These are phyloP conservation scores for Sporisorium sorghi DNA, from an alignment of 1,284 basidiomycete genomes.

Conservation along the genomic window DNA sequence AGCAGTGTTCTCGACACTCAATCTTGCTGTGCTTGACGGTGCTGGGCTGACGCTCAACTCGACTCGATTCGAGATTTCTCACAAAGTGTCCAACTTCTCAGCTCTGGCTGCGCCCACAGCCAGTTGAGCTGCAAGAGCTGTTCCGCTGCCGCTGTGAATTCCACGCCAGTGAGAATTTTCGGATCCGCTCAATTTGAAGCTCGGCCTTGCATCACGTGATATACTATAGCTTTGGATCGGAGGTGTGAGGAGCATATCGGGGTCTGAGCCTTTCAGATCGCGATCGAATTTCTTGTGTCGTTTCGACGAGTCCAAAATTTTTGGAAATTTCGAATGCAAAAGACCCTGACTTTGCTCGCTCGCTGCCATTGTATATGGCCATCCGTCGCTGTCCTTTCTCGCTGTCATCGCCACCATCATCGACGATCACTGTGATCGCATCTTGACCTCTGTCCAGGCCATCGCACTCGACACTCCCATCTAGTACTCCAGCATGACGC, in stretches of 20 bases:
- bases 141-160: neutral
- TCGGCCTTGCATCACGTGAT: slow-evolving; percentile 7
- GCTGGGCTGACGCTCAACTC: neutral
- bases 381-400: neutral
- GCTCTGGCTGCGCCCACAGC: no score
- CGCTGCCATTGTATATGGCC: neutral
- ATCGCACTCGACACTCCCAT: neutral
- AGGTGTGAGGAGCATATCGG: neutral
- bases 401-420: slow-evolving; percentile 2
- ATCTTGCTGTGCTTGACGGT: slow-evolving; percentile 17
- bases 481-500: slow-evolving; percentile 48
- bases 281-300: neutral
- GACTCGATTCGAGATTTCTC: neutral
- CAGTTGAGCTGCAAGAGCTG: neutral
- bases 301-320: neutral
- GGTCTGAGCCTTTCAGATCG: neutral
- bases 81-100: neutral
- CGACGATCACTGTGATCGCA: neutral
- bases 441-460: neutral
- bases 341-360: slow-evolving; percentile 4
- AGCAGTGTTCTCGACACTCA: slow-evolving; percentile 10
- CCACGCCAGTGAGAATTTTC: neutral
- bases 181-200: neutral
- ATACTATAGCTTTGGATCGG: neutral
- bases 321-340: slow-evolving; percentile 9